Percentiles rank a stretch among this genome's conserved stretches.
phyloP scores from a whole-genome alignment of 2,329 filamentous ascomycete genomes.

The Arthrobotrys iridis region DNA sequence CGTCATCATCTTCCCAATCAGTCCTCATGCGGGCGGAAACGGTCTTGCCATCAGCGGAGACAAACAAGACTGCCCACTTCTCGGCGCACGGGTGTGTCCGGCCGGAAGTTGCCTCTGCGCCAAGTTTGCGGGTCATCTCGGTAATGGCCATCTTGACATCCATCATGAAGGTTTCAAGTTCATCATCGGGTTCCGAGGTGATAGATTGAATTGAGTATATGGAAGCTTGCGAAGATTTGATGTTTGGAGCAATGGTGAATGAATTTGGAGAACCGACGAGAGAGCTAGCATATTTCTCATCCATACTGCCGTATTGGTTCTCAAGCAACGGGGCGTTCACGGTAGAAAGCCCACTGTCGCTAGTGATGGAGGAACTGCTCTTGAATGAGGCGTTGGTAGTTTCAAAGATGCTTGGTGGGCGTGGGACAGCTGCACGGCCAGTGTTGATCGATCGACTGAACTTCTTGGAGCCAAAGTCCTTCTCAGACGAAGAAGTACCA shows the following conservation, averaged over 20 bases:
- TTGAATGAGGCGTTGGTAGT: conserved; percentile 75
- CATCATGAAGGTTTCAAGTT: conserved; percentile 60
- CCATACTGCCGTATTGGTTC: conserved; percentile 65
- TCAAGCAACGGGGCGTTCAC: conserved; percentile 67
- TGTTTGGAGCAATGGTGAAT: conserved; percentile 53
- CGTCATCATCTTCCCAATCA: conserved; percentile 74
- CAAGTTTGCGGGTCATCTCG: conserved; percentile 75
- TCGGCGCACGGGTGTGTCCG: conserved; percentile 82
- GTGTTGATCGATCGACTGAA: conserved; percentile 56
- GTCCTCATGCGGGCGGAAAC: conserved; percentile 78
- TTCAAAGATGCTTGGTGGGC: conserved; percentile 63
- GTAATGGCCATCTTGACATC: conserved; percentile 74
- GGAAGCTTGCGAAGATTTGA: conserved; percentile 63
- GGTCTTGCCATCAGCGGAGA: conserved; percentile 76
- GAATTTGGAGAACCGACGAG: conserved; percentile 52
- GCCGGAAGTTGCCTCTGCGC: conserved; percentile 72
- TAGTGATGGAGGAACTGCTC: conserved; percentile 76
- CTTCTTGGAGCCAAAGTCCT: conserved; percentile 65
- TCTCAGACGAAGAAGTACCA: conserved; percentile 60
- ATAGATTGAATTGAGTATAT: conserved; percentile 56
- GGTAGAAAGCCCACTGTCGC: conserved; percentile 73
- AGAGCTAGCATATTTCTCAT: conserved; percentile 63
- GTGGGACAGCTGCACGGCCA: conserved; percentile 33
- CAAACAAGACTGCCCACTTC: conserved; percentile 82
- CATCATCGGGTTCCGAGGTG: conserved; percentile 45